Evolutionary conservation across 2,329 filamentous ascomycete genomes (phyloP), one percentile per base, ranked within the genome.

Genomic region (Talaromyces sp.): DNA sequence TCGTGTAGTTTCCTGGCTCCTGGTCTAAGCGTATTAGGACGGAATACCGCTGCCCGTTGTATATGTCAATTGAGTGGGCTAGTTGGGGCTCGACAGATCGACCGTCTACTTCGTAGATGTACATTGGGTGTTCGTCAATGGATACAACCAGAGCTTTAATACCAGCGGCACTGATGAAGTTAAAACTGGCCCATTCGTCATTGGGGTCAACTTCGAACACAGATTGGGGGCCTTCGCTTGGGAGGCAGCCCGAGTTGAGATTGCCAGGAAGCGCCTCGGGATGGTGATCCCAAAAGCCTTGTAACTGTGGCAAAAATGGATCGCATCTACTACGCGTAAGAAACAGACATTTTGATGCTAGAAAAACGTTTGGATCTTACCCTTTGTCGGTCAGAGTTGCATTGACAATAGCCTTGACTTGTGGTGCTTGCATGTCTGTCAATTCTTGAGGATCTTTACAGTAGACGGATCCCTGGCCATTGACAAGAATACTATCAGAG

Each of bases 81-180:
- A 57, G 27, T 29, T 70, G 68, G 0, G 73, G 73, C 13, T 68
- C 55, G 6, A 76, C 66, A 46, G 67, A 75, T 14, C 65, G 64
- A 0, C 74, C 74, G 49, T 76, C 73, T 16, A 70, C 62, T 8
- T 67, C 72, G 48, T 74, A 75, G 1, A 76, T 56, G 43, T 62
- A 70, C 59, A 75, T 60, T 11, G 66, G 65, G 52, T 76, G 74
- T 48, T 70, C 67, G 51, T 76, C 73, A 20, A 59, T 58, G 2
- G 50, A 75, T 70, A 73, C 76, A 67, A 55, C 82, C 60, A 43
- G 84, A 62, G 74, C 77, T 43, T 78, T 67, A 22, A 82, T 75
- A 46, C 77, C 75, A 45, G 79, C 74, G 2, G 79, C 72, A n/a
- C 75, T 79, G 51, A 86, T 77, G n/a, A 85, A 62, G 56, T 84